Conservation (phyloP, 2,329 filamentous ascomycete genomes). For the Penicillium sp. region DNA sequence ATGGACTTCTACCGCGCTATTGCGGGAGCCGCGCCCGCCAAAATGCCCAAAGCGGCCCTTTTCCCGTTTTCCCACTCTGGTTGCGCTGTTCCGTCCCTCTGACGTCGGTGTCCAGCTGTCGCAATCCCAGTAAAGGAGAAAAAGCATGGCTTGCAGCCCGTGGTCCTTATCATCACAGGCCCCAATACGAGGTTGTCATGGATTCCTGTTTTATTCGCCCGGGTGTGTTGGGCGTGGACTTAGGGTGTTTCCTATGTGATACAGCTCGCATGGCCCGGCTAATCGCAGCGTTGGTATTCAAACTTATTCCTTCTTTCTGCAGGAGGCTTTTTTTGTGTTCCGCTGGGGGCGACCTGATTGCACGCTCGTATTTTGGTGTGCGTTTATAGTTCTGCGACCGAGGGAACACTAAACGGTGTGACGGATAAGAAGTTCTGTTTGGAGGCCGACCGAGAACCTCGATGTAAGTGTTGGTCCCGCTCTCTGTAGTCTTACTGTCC, state of each 20-base stretch:
- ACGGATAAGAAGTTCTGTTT: neutral
- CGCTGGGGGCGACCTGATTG: neutral
- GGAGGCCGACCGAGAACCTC: neutral
- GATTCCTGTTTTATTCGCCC: neutral
- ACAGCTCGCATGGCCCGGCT: constrained; percentile 15
- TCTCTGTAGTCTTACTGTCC: neutral
- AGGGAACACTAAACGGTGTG: neutral
- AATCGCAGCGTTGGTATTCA: constrained; percentile 2
- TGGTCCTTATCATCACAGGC: neutral
- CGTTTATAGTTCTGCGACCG: neutral
- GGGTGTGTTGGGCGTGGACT: neutral
- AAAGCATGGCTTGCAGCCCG: constrained; percentile 10
- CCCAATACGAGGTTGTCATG: neutral
- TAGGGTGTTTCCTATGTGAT: constrained; percentile 7
- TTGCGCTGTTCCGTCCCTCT: constrained; percentile 18
- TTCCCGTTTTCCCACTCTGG: neutral
- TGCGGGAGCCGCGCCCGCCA: constrained; percentile 21
- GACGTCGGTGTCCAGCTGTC: constrained; percentile 23
- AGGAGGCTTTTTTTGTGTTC: constrained; percentile 3
- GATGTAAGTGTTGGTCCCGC: neutral
- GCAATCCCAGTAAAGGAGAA: neutral
- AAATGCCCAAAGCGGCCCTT: constrained; percentile 5
- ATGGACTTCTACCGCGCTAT: constrained; percentile 19
- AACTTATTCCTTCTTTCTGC: constrained; percentile 4
- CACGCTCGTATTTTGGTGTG: neutral